These are phyloP conservation scores for Sporothrix pallida DNA, from an alignment of 2,329 filamentous ascomycete species.

Conservation along the genomic window DNA sequence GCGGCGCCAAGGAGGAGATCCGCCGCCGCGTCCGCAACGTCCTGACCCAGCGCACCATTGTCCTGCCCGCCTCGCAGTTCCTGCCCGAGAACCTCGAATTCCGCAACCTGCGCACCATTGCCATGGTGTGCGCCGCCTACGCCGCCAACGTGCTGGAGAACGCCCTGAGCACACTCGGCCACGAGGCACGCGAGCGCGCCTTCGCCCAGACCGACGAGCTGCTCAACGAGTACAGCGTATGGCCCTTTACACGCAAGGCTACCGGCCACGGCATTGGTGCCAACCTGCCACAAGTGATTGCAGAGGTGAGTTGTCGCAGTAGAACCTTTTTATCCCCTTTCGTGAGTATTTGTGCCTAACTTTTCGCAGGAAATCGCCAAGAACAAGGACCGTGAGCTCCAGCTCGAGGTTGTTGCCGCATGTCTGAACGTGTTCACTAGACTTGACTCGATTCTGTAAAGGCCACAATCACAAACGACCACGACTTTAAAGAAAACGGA, in stretches of 20 bases:
- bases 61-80: constrained; percentile 84
- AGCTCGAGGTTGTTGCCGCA: constrained; percentile 95
- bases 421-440: constrained; percentile 97
- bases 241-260: constrained; percentile 89
- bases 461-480: not conserved
- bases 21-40: constrained; percentile 89
- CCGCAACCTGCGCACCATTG: constrained; percentile 86
- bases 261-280: constrained; percentile 82
- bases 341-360: not conserved
- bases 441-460: constrained; percentile 89
- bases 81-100: constrained; percentile 94
- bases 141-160: constrained; percentile 98
- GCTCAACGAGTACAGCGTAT: constrained; percentile 94
- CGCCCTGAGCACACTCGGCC: constrained; percentile 88
- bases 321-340: no score
- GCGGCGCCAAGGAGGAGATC: constrained; percentile 97
- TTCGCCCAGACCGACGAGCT: constrained; percentile 98
- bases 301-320: constrained; percentile 62
- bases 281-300: constrained; percentile 85
- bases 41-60: constrained; percentile 90
- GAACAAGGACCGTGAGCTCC: constrained; percentile 90
- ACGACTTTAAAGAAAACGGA: not conserved
- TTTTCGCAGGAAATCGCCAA: constrained; percentile 72
- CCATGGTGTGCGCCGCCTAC: constrained; percentile 98
- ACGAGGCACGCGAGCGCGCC: constrained; percentile 90